These are phyloP conservation scores for Amanita pallidorosea DNA, from an alignment of 768 basidiomycete genomes.

Conservation along the genomic window DNA sequence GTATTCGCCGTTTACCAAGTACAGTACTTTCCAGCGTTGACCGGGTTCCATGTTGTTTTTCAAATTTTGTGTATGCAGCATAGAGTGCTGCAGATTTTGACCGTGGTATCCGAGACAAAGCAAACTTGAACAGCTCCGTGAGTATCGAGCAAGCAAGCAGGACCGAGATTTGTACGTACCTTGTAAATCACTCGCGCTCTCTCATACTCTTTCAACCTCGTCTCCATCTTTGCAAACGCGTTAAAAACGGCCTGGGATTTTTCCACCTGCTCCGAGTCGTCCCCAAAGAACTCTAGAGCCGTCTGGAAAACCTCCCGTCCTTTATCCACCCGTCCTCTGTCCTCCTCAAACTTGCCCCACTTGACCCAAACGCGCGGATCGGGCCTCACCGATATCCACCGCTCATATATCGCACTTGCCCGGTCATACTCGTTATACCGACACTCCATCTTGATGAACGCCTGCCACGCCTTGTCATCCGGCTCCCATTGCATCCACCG, in stretches of 20 bases:
- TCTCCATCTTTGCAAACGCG: conserved; percentile 93
- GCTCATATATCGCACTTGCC: conserved; percentile 87
- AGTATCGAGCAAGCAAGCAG: not conserved
- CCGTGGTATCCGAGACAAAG: conserved; percentile 83
- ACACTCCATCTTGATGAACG: conserved; percentile 97
- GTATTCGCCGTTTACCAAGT: conserved; percentile 93
- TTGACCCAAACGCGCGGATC: conserved; percentile 82
- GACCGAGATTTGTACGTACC: conserved; percentile 26
- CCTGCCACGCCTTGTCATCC: conserved; percentile 99
- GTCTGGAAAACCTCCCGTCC: conserved; percentile 64
- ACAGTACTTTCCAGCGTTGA: conserved; percentile 87
- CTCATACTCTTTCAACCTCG: conserved; percentile 89
- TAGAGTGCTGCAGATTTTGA: conserved; percentile 87
- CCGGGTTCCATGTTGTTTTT: conserved; percentile 93
- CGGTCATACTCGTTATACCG: conserved; percentile 88
- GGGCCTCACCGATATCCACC: conserved; percentile 69
- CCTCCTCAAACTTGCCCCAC: conserved; percentile 83
- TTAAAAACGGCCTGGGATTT: conserved; percentile 83
- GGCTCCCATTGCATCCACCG: conserved; percentile 99
- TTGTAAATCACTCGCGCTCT: conserved; percentile 97
- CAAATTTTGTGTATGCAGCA: conserved; percentile 91
- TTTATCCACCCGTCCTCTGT: conserved; percentile 39
- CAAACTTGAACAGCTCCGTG: conserved; percentile 51
- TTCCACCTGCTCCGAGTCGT: conserved; percentile 66
- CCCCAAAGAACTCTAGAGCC: conserved; percentile 62